Conservation (phyloP, 352 stramenopile species). For the Peronospora belbahrii region DNA sequence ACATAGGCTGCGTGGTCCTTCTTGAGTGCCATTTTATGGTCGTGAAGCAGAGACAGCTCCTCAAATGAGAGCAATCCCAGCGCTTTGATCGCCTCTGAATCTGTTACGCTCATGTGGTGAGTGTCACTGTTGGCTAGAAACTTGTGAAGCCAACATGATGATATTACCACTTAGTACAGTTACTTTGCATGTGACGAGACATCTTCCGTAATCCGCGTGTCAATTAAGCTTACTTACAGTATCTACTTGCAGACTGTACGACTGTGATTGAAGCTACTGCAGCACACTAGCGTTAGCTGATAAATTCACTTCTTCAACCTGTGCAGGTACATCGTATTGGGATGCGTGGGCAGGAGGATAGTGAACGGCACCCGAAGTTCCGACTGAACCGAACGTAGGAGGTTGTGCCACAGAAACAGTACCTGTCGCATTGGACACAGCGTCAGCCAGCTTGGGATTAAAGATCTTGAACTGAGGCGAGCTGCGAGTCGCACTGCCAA, state of each 20-base stretch:
- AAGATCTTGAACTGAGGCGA: conserved; percentile 86
- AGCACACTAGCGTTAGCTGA: conserved; percentile 61
- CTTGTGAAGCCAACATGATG: not conserved
- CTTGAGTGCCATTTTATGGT: conserved; percentile 82
- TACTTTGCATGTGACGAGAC: conserved; percentile 7
- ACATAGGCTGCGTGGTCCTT: conserved; percentile 81
- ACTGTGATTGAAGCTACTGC: conserved; percentile 30
- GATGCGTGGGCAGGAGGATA: conserved; percentile 10
- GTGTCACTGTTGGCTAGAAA: not conserved
- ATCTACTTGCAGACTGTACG: conserved; percentile 5
- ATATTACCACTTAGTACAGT: not conserved
- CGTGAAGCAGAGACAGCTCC: conserved; percentile 77
- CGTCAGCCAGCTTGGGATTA: conserved; percentile 54
- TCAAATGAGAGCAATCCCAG: conserved; percentile 74
- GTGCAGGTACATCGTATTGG: conserved; percentile 27
- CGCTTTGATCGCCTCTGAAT: conserved; percentile 38
- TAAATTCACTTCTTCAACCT: conserved; percentile 69
- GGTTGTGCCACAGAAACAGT: conserved; percentile 5
- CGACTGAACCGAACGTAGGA: conserved; percentile 23
- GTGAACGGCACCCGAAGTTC: conserved; percentile 5
- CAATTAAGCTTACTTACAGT: not conserved
- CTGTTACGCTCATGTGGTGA: conserved; percentile 25
- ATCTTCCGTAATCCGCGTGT: too few relatives aligned
- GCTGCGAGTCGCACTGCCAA: conserved; percentile 23
- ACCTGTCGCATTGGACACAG: conserved; percentile 10